Conservation (phyloP, 2,329 filamentous ascomycete genomes). For the Fusarium equiseti region DNA sequence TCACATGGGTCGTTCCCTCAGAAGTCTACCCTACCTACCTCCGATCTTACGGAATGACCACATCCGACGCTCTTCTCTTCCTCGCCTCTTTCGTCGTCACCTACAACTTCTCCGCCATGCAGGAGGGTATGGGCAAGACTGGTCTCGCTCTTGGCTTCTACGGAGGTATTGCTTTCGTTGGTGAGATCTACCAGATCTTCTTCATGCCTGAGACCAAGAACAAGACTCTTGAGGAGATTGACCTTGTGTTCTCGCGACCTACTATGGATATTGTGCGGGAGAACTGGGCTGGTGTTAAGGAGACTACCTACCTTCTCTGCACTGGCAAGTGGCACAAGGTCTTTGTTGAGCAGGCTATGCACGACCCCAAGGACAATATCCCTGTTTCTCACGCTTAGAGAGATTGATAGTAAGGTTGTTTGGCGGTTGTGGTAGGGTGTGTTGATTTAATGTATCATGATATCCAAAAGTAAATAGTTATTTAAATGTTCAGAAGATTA, state of each 20-base stretch:
- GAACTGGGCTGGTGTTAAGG: conserved; percentile 60
- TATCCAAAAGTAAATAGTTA: conserved; percentile 19
- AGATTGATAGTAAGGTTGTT: not conserved
- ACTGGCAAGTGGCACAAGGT: conserved; percentile 42
- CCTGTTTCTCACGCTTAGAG: conserved; percentile 17
- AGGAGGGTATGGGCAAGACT: conserved; percentile 73
- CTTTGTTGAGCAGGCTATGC: conserved; percentile 44
- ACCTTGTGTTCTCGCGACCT: conserved; percentile 73
- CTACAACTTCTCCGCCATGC: conserved; percentile 80
- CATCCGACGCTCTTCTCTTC: conserved; percentile 75
- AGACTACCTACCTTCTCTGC: conserved; percentile 46
- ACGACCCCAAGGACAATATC: conserved; percentile 20
- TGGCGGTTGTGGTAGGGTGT: not conserved
- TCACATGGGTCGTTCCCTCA: conserved; percentile 75
- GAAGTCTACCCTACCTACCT: conserved; percentile 81
- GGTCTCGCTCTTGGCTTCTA: conserved; percentile 79
- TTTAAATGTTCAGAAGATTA: not conserved
- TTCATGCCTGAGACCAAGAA: conserved; percentile 84
- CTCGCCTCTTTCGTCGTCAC: conserved; percentile 79
- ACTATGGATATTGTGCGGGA: conserved; percentile 72
- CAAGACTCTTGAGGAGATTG: conserved; percentile 76
- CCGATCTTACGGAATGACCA: conserved; percentile 79
- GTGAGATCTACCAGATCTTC: conserved; percentile 78
- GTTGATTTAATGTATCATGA: conserved; percentile 25
- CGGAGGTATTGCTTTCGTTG: conserved; percentile 77